These are phyloP conservation scores for Babesia ovata DNA, from an alignment of 169 alveolate genomes.

Conservation along the genomic window DNA sequence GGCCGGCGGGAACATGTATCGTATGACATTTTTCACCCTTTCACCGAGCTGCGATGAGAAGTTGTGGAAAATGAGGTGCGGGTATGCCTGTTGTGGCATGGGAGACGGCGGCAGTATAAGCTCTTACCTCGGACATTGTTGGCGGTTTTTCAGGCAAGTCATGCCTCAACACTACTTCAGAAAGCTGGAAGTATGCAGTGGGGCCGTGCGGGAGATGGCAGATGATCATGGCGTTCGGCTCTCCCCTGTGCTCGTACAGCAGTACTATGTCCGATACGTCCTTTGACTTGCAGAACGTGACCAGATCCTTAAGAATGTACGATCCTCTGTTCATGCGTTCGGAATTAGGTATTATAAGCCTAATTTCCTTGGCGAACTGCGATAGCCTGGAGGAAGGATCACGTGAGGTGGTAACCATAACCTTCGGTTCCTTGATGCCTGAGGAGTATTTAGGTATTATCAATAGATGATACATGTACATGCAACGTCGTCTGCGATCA, in stretches of 20 bases:
- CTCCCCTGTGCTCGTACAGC: conserved; percentile 84
- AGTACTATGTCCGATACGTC: conserved; percentile 92
- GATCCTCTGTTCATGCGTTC: conserved; percentile 97
- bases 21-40: conserved; percentile 89
- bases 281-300: conserved; percentile 90
- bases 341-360: conserved; percentile 93
- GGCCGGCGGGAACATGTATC: conserved; percentile 91
- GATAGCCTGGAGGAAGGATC: conserved; percentile 92
- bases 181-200: conserved; percentile 95
- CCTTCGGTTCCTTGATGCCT: conserved; percentile 91
- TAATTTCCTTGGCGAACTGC: conserved; percentile 94
- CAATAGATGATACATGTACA: conserved; percentile 85
- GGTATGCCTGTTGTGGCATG: conserved; percentile 75
- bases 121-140: conserved; percentile 89
- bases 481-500: background rate
- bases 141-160: conserved; percentile 95
- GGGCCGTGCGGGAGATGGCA: conserved; percentile 99
- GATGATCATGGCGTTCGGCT: conserved; percentile 97
- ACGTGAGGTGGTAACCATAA: conserved; percentile 95
- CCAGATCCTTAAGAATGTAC: conserved; percentile 92
- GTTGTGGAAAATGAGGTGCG: conserved; percentile 96
- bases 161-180: conserved; percentile 95
- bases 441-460: conserved; percentile 65
- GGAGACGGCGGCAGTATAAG: background rate
- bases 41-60: conserved; percentile 91